These are phyloP conservation scores for Lachnellula willkommii DNA, from an alignment of 2,329 filamentous ascomycete genomes.

Conservation along the genomic window DNA sequence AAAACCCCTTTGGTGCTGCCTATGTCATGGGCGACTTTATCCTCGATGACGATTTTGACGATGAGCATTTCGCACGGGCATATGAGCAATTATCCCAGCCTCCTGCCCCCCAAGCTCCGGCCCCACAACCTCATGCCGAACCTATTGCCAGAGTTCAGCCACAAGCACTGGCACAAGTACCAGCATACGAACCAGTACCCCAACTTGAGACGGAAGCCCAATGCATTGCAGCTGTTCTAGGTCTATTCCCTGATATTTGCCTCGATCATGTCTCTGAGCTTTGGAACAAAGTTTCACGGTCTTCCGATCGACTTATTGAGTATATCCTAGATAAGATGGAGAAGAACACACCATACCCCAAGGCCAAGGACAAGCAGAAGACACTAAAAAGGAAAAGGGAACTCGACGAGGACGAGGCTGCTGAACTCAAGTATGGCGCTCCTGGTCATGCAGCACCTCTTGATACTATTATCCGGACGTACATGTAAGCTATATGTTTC, in stretches of 20 bases:
- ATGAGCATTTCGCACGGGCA: slow-evolving; percentile 5
- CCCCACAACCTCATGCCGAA: not conserved
- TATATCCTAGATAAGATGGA: slow-evolving; percentile 39
- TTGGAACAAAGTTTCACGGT: slow-evolving; percentile 27
- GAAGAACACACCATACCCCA: slow-evolving; percentile 38
- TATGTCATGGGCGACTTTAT: slow-evolving; percentile 5
- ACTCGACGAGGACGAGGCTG: slow-evolving; percentile 33
- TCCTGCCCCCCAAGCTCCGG: not conserved
- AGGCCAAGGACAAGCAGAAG: slow-evolving; percentile 33
- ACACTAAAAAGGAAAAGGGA: slow-evolving; percentile 34
- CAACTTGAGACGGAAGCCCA: slow-evolving; percentile 10
- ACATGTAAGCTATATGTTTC: slow-evolving; percentile 13
- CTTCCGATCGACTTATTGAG: slow-evolving; percentile 28
- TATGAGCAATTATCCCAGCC: not conserved
- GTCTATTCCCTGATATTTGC: slow-evolving; percentile 44
- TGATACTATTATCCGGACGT: slow-evolving; percentile 12
- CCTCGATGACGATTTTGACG: slow-evolving; percentile 9
- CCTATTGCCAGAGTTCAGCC: not conserved
- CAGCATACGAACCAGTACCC: not conserved
- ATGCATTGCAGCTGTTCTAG: slow-evolving; percentile 34
- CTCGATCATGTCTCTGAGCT: slow-evolving; percentile 36
- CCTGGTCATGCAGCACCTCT: slow-evolving; percentile 23
- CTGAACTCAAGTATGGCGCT: slow-evolving; percentile 30
- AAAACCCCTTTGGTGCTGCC: not conserved
- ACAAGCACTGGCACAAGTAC: not conserved